phyloP scores from a whole-genome alignment of 2,329 filamentous ascomycete species.

The Fusarium pseudoanthophilum region DNA sequence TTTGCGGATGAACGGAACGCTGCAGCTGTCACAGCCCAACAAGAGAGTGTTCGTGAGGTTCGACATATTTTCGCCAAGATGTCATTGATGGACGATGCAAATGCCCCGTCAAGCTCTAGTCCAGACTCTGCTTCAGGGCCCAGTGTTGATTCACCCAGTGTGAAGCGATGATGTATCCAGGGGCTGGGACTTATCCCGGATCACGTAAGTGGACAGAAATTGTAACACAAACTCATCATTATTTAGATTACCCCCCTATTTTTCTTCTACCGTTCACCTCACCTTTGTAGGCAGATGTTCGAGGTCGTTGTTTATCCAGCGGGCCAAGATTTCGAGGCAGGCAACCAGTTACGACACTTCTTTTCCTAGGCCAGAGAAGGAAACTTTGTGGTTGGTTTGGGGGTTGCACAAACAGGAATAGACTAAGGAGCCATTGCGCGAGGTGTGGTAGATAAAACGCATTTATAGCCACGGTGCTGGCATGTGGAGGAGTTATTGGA shows the following conservation, averaged over 20 bases:
- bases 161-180: background rate
- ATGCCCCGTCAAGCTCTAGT: constrained; percentile 13
- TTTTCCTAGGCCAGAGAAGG: background rate
- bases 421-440: background rate
- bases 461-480: background rate
- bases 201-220: background rate
- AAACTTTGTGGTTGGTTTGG: background rate
- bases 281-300: background rate
- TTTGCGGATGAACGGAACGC: constrained; percentile 83
- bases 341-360: background rate
- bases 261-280: background rate
- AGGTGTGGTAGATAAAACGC: background rate
- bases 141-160: background rate
- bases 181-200: background rate
- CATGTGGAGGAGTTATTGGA: background rate
- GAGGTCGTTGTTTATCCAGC: background rate
- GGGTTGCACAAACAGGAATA: background rate
- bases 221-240: background rate
- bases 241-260: background rate
- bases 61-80: constrained; percentile 77
- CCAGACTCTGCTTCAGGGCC: background rate
- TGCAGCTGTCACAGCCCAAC: constrained; percentile 65
- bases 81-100: constrained; percentile 45
- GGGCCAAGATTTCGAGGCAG: background rate
- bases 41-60: constrained; percentile 78